Conservation (phyloP, 2,329 filamentous ascomycete species). For the Fusarium compactum region DNA sequence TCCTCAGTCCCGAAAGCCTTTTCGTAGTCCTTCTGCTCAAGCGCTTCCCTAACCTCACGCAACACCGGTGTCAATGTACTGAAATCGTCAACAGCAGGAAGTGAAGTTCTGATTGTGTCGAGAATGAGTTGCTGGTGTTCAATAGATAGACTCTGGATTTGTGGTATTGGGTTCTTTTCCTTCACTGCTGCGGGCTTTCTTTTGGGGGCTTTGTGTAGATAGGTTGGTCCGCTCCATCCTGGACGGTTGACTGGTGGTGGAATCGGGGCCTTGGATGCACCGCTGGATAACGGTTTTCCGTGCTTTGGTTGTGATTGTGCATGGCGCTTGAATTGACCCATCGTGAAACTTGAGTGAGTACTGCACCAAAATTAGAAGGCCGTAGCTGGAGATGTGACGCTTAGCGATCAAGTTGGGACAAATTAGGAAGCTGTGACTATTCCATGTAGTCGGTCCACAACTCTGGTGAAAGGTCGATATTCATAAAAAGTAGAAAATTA, state of each 20-base stretch:
- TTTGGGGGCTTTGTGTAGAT: constrained; percentile 15
- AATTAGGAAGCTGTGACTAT: background rate
- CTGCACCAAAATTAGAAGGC: rapidly evolving
- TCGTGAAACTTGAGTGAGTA: rapidly evolving
- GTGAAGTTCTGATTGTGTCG: constrained; percentile 14
- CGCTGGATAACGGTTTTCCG: background rate
- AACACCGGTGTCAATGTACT: background rate
- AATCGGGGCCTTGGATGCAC: constrained; percentile 16
- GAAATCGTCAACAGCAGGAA: constrained; percentile 13
- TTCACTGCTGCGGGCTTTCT: background rate
- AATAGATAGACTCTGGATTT: constrained; percentile 1
- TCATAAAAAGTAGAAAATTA: background rate
- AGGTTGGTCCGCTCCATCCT: constrained; percentile 19
- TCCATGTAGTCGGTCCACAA: background rate
- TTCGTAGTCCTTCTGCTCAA: constrained; percentile 12
- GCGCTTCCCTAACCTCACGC: constrained; percentile 10
- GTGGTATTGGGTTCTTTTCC: background rate
- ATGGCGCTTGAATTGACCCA: constrained; percentile 15
- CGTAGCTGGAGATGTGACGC: background rate
- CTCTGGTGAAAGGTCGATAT: background rate
- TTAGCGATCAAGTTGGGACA: background rate
- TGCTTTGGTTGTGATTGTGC: constrained; percentile 25
- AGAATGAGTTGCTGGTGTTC: constrained; percentile 16
- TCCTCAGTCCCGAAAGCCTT: constrained; percentile 7
- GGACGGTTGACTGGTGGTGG: constrained; percentile 15